phyloP scores from a whole-genome alignment of 257 asterid species.

The Jacaranda mimosifolia region DNA sequence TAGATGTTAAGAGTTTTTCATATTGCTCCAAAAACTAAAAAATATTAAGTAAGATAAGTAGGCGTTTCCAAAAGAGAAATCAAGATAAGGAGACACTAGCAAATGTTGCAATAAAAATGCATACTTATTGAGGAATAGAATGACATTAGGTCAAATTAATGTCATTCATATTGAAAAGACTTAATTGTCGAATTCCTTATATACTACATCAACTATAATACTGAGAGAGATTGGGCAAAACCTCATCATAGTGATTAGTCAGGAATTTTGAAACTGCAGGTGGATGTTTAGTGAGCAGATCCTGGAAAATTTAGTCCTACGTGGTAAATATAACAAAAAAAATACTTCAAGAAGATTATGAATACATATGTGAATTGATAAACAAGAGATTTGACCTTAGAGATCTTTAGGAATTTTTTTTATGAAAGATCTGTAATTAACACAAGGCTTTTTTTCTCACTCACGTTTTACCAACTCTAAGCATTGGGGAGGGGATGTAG shows the following conservation, averaged over 20 bases:
- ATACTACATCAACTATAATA: constrained; percentile 26
- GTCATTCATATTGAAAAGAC: neutral
- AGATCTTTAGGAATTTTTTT: too few species aligned
- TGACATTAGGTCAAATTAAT: constrained; percentile 20
- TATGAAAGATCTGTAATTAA: too few species aligned
- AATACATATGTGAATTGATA: constrained; percentile 28
- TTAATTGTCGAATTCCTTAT: constrained; percentile 21
- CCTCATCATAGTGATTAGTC: constrained; percentile 79
- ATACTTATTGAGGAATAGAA: constrained; percentile 33
- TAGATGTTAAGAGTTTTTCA: constrained; percentile 81
- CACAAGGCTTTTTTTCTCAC: too few species aligned
- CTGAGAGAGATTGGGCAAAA: constrained; percentile 40
- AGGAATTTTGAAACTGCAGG: constrained; percentile 82
- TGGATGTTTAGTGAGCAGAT: constrained; percentile 85
- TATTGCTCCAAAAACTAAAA: constrained; percentile 89
- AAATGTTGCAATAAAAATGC: constrained; percentile 26
- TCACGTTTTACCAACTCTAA: too few species aligned
- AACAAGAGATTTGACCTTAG: constrained; percentile 70
- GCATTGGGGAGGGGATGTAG: too few species aligned
- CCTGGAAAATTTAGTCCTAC: constrained; percentile 57
- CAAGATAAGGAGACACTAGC: constrained; percentile 21
- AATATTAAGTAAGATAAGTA: constrained; percentile 28
- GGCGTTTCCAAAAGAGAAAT: constrained; percentile 8
- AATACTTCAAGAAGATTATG: constrained; percentile 25
- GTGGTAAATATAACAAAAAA: constrained; percentile 30